Percentiles rank a stretch among this genome's conserved stretches.
Conservation (phyloP, 768 basidiomycete species). For the Phanerochaete sordida region DNA sequence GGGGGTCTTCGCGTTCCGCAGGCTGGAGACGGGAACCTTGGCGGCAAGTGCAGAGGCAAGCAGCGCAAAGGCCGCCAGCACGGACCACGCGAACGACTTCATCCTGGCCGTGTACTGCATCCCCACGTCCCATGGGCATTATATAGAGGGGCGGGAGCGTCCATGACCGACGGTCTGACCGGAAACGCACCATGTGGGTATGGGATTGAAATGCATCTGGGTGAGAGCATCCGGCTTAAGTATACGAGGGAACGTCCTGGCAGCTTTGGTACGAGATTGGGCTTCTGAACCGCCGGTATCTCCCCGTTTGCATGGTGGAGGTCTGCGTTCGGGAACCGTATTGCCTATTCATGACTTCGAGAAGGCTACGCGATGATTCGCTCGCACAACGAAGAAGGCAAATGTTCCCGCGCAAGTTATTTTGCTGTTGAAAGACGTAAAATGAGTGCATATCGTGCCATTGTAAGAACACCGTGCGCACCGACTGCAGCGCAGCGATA, state of each 20-base stretch:
- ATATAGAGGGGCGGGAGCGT: neutral
- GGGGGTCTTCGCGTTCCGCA: constrained; percentile 10
- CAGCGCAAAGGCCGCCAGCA: neutral
- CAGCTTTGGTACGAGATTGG: neutral
- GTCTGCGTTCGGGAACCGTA: neutral
- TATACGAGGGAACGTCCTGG: neutral
- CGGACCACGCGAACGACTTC: constrained; percentile 8
- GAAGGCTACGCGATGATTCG: neutral
- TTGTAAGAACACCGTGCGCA: too few relatives aligned
- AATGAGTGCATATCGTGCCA: neutral
- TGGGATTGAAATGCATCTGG: neutral
- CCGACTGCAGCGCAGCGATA: neutral
- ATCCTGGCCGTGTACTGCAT: constrained; percentile 2
- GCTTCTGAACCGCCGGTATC: neutral
- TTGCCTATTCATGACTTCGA: neutral
- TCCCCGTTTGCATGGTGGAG: neutral
- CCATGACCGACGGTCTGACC: neutral
- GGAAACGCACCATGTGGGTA: neutral
- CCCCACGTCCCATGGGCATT: neutral
- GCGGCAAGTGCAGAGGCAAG: constrained; percentile 1
- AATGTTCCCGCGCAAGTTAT: neutral
- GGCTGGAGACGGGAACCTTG: constrained; percentile 16
- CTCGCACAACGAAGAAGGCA: neutral
- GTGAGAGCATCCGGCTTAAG: neutral
- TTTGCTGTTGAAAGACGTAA: neutral